Evolutionary conservation across 768 basidiomycete species (phyloP), one percentile per base, ranked within the genome.

Genomic region (Leucocoprinus birnbaumii): DNA sequence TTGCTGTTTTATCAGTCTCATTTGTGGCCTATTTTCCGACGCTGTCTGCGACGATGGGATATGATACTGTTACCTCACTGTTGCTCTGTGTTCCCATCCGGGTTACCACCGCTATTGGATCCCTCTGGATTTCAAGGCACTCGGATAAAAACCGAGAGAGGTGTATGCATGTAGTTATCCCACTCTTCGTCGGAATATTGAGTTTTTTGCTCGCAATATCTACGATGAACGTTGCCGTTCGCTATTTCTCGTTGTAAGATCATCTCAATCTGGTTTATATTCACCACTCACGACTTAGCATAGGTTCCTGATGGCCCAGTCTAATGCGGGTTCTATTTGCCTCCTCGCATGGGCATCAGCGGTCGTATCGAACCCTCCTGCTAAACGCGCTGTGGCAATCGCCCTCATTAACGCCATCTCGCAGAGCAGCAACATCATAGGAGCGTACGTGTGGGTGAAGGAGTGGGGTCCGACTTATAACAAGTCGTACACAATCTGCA

Each of bases 331-430:
- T 3, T 89, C 87, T 68, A 80, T 91, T 57, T 77, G 79, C 53
- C 84, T 89, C 55, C 64, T 79, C 42, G 75, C 79, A 0, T 83
- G 80, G 80, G 71, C 75, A 8, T 78, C 76, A 56, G 73, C 74
- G 26, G 73, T 77, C 18, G 71, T 81, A 14, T 65, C 75, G 7
- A 66, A 83, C n/a, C 85, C 93, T 24, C 79, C 91, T 5, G 83
- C 86, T 16, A 95, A 94, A 70, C 85, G 93, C 3, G 89, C 93
- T 2, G 87, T 94, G 14, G 87, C 87, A n/a, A 75, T 96, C 46
- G 93, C 91, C 1, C 70, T 89, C 56, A 82, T 94, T 62, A 93
- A 94, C 66, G 82, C 86, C 40, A 83, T 91, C 64, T 86, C 87
- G 6, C 85, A 91, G 63, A 75, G 91, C 3, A 93, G 93, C 0